Percentiles rank a stretch among this genome's conserved stretches.
These are phyloP conservation scores for Alternaria infectoria DNA, from an alignment of 2,329 filamentous ascomycete genomes.

Conservation along the genomic window DNA sequence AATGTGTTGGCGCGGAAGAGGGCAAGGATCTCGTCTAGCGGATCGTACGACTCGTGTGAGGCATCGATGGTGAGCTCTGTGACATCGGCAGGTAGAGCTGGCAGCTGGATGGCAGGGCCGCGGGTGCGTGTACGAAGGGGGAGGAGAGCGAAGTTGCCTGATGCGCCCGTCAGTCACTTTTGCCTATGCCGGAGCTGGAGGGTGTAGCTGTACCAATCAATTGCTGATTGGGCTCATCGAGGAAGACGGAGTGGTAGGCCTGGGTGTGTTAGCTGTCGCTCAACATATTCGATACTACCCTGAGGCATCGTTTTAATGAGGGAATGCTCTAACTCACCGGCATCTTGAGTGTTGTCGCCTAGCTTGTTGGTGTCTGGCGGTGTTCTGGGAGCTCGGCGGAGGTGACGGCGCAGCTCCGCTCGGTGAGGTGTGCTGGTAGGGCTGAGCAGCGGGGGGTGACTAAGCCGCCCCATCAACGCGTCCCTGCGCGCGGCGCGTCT, in stretches of 20 bases:
- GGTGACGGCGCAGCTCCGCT: slow-evolving; percentile 39
- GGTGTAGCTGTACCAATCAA: slow-evolving; percentile 60
- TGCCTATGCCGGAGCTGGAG: neutral
- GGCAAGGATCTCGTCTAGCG: slow-evolving; percentile 88
- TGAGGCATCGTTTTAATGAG: neutral
- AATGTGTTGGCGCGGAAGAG: slow-evolving; percentile 98
- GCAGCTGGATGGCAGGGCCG: slow-evolving; percentile 89
- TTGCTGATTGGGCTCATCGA: slow-evolving; percentile 74
- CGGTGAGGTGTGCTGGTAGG: slow-evolving; percentile 39
- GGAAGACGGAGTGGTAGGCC: slow-evolving; percentile 99
- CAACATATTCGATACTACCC: accelerated
- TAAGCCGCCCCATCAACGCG: slow-evolving; percentile 46
- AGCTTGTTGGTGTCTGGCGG: slow-evolving; percentile 22
- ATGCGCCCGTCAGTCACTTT: neutral
- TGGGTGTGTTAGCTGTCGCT: slow-evolving; percentile 48
- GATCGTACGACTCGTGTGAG: slow-evolving; percentile 92
- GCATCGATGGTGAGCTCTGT: slow-evolving; percentile 70
- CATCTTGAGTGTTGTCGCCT: slow-evolving; percentile 49
- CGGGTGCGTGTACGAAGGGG: slow-evolving; percentile 93
- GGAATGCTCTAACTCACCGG: slow-evolving; percentile 47
- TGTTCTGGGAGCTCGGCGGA: slow-evolving; percentile 30
- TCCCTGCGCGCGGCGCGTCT: slow-evolving; percentile 29
- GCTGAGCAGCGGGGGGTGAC: slow-evolving; percentile 42
- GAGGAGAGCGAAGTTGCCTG: slow-evolving; percentile 91
- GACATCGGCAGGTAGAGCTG: slow-evolving; percentile 61